phyloP scores from a whole-genome alignment of 768 basidiomycete genomes.

The Xanthoconium purpureum region DNA sequence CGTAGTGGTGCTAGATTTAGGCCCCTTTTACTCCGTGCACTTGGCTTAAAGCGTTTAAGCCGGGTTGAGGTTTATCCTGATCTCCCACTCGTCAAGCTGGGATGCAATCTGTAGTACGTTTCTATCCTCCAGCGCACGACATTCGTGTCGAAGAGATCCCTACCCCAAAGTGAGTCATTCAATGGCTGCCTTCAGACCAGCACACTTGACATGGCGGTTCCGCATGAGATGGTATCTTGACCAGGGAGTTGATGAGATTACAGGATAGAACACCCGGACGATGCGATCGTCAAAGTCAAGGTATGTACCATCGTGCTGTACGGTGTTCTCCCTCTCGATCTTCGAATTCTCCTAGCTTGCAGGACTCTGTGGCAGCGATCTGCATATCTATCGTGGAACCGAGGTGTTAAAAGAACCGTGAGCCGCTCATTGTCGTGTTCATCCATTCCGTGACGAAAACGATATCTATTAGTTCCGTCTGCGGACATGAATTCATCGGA shows the following conservation, averaged over 20 bases:
- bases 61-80: too few species aligned
- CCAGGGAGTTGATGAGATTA: not conserved
- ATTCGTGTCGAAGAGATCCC: conserved; percentile 64
- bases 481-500: conserved; percentile 79
- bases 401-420: conserved; percentile 51
- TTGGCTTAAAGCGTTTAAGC: too few species aligned
- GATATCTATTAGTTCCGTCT: conserved; percentile 47
- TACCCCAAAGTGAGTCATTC: conserved; percentile 45
- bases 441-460: not conserved
- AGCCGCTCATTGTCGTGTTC: conserved; percentile 18
- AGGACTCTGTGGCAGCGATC: conserved; percentile 71
- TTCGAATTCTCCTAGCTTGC: conserved; percentile 43
- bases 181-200: too few species aligned
- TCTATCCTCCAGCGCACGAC: conserved; percentile 67
- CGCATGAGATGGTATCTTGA: not conserved
- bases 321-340: not conserved
- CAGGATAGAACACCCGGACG: conserved; percentile 71
- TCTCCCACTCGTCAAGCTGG: not conserved
- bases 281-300: conserved; percentile 74
- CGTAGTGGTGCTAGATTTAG: not conserved
- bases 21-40: not conserved
- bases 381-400: conserved; percentile 72
- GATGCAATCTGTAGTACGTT: conserved; percentile 42
- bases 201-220: too few species aligned
- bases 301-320: conserved; percentile 33